Evolutionary conservation across 306 rosid genomes (phyloP), one percentile per base, ranked within the genome.

Genomic region (Pyrus bretschneideri): DNA sequence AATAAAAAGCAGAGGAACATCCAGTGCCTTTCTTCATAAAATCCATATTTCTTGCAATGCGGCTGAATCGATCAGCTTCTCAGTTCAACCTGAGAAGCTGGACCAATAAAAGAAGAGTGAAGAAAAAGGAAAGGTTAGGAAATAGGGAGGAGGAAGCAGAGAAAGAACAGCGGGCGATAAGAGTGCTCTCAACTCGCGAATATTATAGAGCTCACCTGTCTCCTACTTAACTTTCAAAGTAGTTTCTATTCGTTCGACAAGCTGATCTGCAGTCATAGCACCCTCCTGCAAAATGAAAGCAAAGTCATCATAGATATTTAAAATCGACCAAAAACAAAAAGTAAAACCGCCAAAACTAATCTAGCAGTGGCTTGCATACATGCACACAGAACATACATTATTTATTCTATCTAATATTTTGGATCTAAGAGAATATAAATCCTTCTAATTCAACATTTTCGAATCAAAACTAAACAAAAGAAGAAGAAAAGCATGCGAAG

Each of bases 221-320:
- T 94, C 89, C 76, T 92, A 91, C 82, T 84, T 89, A 23, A 88
- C 93, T 73, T 84, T 79, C 82, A 95, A 81, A 66, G 91, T 78
- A 10, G 84, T 75, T 85, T 92, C 97, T 52, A 95, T 79, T 71
- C 91, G 89, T 82, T 92, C 85, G 57, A 88, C 74, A 21, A 95
- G 93, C 81, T 95, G 93, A 77, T 85, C 81, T 35, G 92, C 97
- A 52, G 76, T 54, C 81, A 92, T 63, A 59, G 98, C 98, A 60
- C 98, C 98, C 88, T 95, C 98, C 97, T 95, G 86, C 71, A 83
- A 62, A 80, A 45, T 9, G 63, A 70, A 69, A 82, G 21, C 67
- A 64, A 51, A 27, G 15, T 15, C 6, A 5, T 67, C 5, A 66
- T 1, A 9, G n/a, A 35, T 29, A 1, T 22, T 22, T 11, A 22